Base-by-base conservation (phyloP, 176 grass and related monocot genomes). In the Raddia distichophylla region DNA sequence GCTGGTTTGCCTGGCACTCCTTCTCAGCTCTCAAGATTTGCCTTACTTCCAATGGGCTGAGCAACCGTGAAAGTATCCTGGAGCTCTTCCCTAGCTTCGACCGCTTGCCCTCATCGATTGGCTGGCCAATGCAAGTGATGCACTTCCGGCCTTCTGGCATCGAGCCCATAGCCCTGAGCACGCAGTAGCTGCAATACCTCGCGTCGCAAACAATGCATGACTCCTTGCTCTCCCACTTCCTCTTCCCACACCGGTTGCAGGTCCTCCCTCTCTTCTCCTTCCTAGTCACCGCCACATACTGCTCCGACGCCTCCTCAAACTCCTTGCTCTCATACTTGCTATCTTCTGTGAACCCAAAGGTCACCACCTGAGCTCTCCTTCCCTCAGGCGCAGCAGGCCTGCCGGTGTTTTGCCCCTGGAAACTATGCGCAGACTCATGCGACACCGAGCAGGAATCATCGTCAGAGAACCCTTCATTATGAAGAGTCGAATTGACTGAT, bases 81-180 rank as follows among this genome's bases (percentile, higher is more conserved):
- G 95, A 98, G 19, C 95, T 72, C 88, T 93, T 98, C 55, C 95
- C 95, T 3, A 98, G 82, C 74, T 88, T 98, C 2, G 86, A 87
- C 10, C 95, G 86, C 75, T 91, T 98, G 52, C 40, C 64, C 78
- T 98, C 95, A 3, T 95, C 82, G 4, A 98, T 98, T 0, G 90
- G 90, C 34, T 79, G 79, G 45, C 95, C 84, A 40, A 98, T 98
- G 80, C 95, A 98, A 63, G 81, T 80, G 44, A 98, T 63, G 17
- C 95, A 98, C 52, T 98, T 98, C 9, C 95, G 88, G 1, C 95
- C 95, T 75, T 98, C 95, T 1, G 95, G 95, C 95, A 98, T 98
- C 1, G 95, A 98, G 3, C 95, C 92, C 95, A 98, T 95, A 2
- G 95, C 92, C 65, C 95, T 87, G 50, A 98, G 90, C 55, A 98